Evolutionary conservation across 495 filamentous ascomycete species (phyloP).

Genomic region (Trichoderma orchidacearum): DNA sequence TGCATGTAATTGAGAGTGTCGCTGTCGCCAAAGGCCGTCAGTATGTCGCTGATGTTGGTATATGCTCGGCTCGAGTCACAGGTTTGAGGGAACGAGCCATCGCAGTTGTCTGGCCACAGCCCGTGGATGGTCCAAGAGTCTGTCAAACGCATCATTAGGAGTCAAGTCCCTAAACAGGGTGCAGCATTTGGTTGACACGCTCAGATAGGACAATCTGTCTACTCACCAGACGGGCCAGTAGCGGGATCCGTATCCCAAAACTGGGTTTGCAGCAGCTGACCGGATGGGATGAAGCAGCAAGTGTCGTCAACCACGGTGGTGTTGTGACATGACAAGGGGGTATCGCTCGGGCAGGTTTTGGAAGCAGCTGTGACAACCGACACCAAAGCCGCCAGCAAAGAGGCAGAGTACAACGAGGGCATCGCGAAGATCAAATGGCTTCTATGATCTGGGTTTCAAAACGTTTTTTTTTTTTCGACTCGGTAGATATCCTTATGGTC

Average conservation of each 20-base stretch:
- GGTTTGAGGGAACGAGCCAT: conserved; percentile 55
- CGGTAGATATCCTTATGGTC: not conserved
- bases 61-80: conserved; percentile 53
- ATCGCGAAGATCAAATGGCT: too few species aligned
- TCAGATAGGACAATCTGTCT: too few species aligned
- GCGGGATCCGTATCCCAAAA: conserved; percentile 70
- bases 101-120: conserved; percentile 73
- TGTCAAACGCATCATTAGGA: not conserved
- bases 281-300: conserved; percentile 76
- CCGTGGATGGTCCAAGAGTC: conserved; percentile 79
- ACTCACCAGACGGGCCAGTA: conserved; percentile 40
- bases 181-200: too few species aligned
- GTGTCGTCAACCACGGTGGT: conserved; percentile 26
- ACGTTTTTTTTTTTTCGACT: not conserved
- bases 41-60: conserved; percentile 44
- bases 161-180: too few species aligned
- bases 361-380: conserved; percentile 5
- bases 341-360: conserved; percentile 11
- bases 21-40: conserved; percentile 6
- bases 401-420: not conserved
- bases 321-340: conserved; percentile 24
- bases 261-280: conserved; percentile 62
- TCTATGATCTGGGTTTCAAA: too few species aligned
- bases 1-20: conserved; percentile 53
- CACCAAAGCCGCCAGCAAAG: not conserved